These are phyloP conservation scores for Cudoniella acicularis DNA, from an alignment of 495 filamentous ascomycete species.

Conservation along the genomic window DNA sequence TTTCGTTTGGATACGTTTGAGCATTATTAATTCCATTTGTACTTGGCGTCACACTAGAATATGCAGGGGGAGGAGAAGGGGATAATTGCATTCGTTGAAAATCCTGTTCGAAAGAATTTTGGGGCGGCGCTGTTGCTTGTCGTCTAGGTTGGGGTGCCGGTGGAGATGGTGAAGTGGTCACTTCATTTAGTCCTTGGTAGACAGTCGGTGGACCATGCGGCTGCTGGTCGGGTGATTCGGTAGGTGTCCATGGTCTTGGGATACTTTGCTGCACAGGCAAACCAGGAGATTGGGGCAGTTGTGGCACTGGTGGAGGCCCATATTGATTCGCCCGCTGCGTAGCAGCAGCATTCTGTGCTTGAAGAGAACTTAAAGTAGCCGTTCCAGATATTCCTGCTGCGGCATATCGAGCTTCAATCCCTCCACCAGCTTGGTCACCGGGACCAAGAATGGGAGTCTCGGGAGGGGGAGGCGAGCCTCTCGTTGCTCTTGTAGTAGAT, in stretches of 20 bases:
- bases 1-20: constrained; percentile 75
- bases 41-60: constrained; percentile 68
- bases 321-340: constrained; percentile 75
- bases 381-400: constrained; percentile 85
- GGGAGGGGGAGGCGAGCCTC: constrained; percentile 91
- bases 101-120: constrained; percentile 67
- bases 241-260: constrained; percentile 89
- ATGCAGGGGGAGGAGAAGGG: constrained; percentile 85
- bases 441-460: constrained; percentile 87
- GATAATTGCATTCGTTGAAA: constrained; percentile 82
- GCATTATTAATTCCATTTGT: constrained; percentile 34
- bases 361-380: constrained; percentile 71
- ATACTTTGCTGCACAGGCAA: constrained; percentile 39
- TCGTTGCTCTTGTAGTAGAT: constrained; percentile 85
- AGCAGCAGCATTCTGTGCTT: constrained; percentile 80
- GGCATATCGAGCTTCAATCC: constrained; percentile 86
- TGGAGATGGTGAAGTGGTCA: constrained; percentile 34
- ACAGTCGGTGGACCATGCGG: constrained; percentile 91
- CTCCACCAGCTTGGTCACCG: constrained; percentile 62
- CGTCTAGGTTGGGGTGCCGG: constrained; percentile 26
- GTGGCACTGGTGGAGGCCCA: constrained; percentile 40
- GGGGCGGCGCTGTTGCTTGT: constrained; percentile 29
- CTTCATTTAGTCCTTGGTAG: constrained; percentile 76
- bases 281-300: constrained; percentile 33
- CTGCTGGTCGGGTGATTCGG: constrained; percentile 80